phyloP scores from a whole-genome alignment of 1,284 basidiomycete species.

The Moniliella sp. region DNA sequence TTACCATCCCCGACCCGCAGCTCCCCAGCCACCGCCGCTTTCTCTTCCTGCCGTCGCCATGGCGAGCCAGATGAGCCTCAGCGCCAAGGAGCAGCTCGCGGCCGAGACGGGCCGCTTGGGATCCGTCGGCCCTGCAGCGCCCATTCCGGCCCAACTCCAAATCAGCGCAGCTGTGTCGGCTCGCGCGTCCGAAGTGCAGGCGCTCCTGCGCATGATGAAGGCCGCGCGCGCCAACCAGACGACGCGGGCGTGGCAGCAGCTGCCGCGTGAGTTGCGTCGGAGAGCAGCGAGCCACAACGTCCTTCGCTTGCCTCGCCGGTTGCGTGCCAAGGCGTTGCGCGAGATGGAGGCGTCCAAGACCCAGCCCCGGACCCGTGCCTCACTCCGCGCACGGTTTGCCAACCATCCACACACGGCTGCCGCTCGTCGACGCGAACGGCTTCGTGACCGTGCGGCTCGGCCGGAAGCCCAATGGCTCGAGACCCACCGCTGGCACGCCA shows the following conservation, averaged over 20 bases:
- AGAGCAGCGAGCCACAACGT: constrained; percentile 30
- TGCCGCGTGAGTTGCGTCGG: constrained; percentile 21
- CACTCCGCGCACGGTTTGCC: constrained; percentile 12
- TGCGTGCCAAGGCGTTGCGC: constrained; percentile 18
- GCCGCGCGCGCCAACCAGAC: constrained; percentile 11
- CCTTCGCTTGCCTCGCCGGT: constrained; percentile 18
- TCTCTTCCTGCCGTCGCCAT: no score
- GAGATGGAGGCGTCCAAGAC: constrained; percentile 28
- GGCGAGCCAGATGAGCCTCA: no score
- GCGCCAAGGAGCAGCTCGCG: no score
- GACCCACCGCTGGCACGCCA: constrained; percentile 31
- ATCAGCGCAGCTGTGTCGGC: constrained; percentile 1
- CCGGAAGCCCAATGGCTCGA: constrained; percentile 22
- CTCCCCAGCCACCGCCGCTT: no score
- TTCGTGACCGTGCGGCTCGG: constrained; percentile 10
- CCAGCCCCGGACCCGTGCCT: constrained; percentile 9
- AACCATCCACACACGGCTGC: constrained; percentile 6
- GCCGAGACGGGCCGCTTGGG: no score
- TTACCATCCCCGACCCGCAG: no score
- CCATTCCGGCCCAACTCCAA: background rate
- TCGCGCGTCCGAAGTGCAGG: constrained; percentile 11
- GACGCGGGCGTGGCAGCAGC: constrained; percentile 29
- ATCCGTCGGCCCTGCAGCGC: no score
- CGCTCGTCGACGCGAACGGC: constrained; percentile 8
- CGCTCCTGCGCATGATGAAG: constrained; percentile 10